These are phyloP conservation scores for Pseudocercospora cruenta DNA, from an alignment of 2,329 filamentous ascomycete genomes.

Conservation along the genomic window DNA sequence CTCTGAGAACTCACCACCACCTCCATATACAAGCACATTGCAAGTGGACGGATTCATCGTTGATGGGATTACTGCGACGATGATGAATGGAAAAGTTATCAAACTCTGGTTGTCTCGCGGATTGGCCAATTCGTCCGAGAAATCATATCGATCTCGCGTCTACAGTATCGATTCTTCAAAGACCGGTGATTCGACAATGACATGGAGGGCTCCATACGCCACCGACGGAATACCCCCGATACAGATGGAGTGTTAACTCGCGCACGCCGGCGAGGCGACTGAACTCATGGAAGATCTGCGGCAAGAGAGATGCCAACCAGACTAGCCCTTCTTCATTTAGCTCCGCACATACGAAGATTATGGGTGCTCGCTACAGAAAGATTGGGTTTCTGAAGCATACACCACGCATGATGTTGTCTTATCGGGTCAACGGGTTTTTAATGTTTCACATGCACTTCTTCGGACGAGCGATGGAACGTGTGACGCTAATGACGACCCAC, in stretches of 20 bases:
- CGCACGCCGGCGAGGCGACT: neutral
- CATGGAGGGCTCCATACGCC: slow-evolving; percentile 1
- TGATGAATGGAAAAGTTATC: neutral
- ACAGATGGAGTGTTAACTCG: neutral
- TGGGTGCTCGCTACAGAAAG: neutral
- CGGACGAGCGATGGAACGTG: neutral
- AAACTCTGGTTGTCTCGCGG: neutral
- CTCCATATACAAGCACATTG: slow-evolving; percentile 24
- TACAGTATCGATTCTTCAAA: neutral
- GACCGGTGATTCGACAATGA: neutral
- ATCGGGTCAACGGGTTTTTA: neutral
- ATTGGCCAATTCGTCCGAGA: neutral
- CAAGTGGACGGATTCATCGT: slow-evolving; percentile 9
- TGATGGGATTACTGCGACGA: neutral
- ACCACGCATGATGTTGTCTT: neutral
- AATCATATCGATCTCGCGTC: neutral
- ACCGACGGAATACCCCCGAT: neutral
- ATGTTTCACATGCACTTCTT: neutral
- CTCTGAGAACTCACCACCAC: slow-evolving; percentile 20
- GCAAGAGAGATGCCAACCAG: neutral
- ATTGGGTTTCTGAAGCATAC: neutral
- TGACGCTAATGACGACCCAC: neutral
- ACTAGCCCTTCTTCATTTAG: neutral
- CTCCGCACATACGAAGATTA: neutral
- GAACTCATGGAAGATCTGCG: neutral